These are phyloP conservation scores for Lepidium didymum DNA, from an alignment of 345 rosid species.

Conservation along the genomic window DNA sequence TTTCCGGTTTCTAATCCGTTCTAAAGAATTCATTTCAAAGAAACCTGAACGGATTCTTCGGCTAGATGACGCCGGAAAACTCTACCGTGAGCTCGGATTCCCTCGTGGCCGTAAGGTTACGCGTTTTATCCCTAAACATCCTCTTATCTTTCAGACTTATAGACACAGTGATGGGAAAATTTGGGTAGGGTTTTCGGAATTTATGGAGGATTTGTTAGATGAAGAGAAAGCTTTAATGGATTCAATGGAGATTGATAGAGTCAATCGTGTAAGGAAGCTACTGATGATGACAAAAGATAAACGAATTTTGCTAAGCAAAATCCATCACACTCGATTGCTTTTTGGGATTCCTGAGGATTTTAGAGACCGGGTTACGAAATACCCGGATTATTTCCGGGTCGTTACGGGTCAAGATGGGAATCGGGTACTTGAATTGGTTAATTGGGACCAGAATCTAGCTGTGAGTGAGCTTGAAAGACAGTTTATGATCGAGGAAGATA, in stretches of 20 bases:
- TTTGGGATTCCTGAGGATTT: slow-evolving; percentile 92
- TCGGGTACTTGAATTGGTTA: slow-evolving; percentile 60
- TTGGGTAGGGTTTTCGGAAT: slow-evolving; percentile 68
- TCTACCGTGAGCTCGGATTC: slow-evolving; percentile 77
- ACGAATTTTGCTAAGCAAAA: slow-evolving; percentile 61
- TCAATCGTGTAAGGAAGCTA: slow-evolving; percentile 50
- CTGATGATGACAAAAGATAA: slow-evolving; percentile 77
- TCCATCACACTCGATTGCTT: slow-evolving; percentile 61
- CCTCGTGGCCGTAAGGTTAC: slow-evolving; percentile 82
- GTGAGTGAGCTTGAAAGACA: slow-evolving; percentile 58
- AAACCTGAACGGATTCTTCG: slow-evolving; percentile 62
- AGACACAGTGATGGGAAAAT: slow-evolving; percentile 62
- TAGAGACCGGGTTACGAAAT: slow-evolving; percentile 58
- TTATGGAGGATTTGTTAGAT: slow-evolving; percentile 59
- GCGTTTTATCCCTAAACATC: slow-evolving; percentile 54
- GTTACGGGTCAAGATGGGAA: slow-evolving; percentile 55
- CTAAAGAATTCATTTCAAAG: slow-evolving; percentile 58
- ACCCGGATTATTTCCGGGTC: slow-evolving; percentile 55
- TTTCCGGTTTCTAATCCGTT: slow-evolving; percentile 58
- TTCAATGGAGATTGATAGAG: slow-evolving; percentile 56
- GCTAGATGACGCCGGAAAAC: slow-evolving; percentile 76
- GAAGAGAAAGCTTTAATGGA: slow-evolving; percentile 52
- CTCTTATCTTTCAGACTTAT: slow-evolving; percentile 52
- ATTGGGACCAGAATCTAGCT: slow-evolving; percentile 64
- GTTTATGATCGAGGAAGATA: slow-evolving; percentile 60